phyloP scores from a whole-genome alignment of 371 early-diverging fungal species.

The Dipsacomyces acuminosporus region DNA sequence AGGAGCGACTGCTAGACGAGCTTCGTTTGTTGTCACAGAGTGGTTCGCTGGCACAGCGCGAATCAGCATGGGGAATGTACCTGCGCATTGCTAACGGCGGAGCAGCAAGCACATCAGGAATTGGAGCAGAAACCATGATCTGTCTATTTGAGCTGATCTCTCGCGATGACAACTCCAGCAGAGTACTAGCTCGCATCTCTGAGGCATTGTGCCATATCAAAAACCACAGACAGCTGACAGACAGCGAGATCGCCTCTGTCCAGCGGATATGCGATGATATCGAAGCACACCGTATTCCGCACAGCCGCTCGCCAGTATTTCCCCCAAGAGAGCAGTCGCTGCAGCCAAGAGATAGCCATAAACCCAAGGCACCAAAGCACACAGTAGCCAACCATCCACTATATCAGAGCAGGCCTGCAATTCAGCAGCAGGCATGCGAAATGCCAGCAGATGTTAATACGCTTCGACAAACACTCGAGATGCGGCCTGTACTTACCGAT shows the following conservation, averaged over 20 bases:
- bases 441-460: neutral
- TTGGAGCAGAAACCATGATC: conserved; percentile 9
- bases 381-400: no score
- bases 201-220: conserved; percentile 3
- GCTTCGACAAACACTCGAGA: neutral
- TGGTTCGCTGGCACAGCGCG: conserved; percentile 16
- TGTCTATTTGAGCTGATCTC: conserved; percentile 22
- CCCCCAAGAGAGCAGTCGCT: neutral
- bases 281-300: neutral
- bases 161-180: conserved; percentile 12
- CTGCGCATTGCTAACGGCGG: conserved; percentile 1
- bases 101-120: neutral
- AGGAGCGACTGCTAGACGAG: conserved; percentile 13
- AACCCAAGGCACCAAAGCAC: no score
- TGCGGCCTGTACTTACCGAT: neutral
- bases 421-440: no score
- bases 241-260: conserved; percentile 11
- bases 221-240: conserved; percentile 4
- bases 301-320: neutral
- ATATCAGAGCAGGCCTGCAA: no score
- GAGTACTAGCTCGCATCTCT: conserved; percentile 21
- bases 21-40: conserved; percentile 9
- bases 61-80: conserved; percentile 28
- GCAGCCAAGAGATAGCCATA: neutral
- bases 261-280: conserved; percentile 17